Evolutionary conservation across 2,329 filamentous ascomycete species (phyloP).

Genomic region (Colletotrichum sp.): DNA sequence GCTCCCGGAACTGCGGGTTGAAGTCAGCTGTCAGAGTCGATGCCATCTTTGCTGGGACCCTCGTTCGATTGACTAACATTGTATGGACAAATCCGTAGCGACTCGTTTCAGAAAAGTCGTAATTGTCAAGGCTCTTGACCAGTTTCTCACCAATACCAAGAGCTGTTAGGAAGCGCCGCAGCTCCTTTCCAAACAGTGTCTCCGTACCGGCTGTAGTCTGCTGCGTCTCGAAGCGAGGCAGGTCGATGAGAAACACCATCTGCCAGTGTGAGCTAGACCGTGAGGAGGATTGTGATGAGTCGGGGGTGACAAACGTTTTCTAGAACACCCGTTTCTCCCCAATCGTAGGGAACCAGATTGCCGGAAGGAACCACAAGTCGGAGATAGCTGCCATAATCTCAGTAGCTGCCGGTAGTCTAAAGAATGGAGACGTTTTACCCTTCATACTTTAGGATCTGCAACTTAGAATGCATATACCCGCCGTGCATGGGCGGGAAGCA

Average conservation of each 20-base stretch:
- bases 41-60: not conserved
- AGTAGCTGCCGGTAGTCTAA: not conserved
- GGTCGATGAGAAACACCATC: conserved; percentile 90
- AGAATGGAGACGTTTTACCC: not conserved
- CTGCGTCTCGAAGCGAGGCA: conserved; percentile 65
- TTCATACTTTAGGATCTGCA: conserved; percentile 80
- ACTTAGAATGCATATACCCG: conserved; percentile 90
- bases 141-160: conserved; percentile 70
- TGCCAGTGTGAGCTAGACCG: conserved; percentile 35
- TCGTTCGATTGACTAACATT: conserved; percentile 60
- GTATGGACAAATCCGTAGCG: conserved; percentile 84
- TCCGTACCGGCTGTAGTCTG: conserved; percentile 37
- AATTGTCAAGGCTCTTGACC: conserved; percentile 72
- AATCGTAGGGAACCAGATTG: conserved; percentile 86
- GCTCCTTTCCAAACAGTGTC: conserved; percentile 67
- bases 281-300: not conserved
- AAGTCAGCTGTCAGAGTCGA: conserved; percentile 25
- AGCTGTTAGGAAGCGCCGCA: conserved; percentile 73
- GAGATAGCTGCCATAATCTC: conserved; percentile 54
- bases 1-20: conserved; percentile 55
- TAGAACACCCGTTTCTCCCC: conserved; percentile 85
- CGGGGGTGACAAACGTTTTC: conserved; percentile 70
- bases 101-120: conserved; percentile 80
- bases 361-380: conserved; percentile 86
- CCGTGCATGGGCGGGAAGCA: conserved; percentile 86